Conservation (phyloP, 108 stramenopile genomes). For the Pelagomonas calceolata region DNA sequence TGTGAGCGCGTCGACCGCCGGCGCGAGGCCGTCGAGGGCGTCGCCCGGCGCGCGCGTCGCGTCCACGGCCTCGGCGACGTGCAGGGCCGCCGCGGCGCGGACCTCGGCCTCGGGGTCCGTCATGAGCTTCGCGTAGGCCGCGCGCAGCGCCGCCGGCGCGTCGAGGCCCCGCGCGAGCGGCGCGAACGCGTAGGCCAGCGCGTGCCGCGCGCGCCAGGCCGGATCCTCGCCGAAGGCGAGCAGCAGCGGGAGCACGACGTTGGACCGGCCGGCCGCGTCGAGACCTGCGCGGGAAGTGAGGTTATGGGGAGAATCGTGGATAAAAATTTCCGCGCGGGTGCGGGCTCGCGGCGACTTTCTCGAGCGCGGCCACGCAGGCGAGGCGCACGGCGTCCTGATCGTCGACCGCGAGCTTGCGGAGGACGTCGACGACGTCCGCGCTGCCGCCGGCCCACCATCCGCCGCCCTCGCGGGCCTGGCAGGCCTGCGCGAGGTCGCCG, state of each 20-base stretch:
- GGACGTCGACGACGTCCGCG: constrained; percentile 50
- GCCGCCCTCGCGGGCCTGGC: not conserved
- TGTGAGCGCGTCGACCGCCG: constrained; percentile 28
- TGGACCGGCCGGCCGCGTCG: constrained; percentile 33
- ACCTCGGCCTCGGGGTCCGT: constrained; percentile 89
- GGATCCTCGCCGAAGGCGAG: constrained; percentile 74
- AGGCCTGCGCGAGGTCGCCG: constrained; percentile 48
- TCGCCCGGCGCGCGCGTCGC: constrained; percentile 5
- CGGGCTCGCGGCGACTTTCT: no score
- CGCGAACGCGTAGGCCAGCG: constrained; percentile 74
- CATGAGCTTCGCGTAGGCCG: constrained; percentile 71
- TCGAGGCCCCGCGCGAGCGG: constrained; percentile 55
- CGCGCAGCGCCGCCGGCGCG: constrained; percentile 55
- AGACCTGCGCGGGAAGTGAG: no score
- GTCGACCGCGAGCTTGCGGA: constrained; percentile 64
- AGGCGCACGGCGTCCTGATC: constrained; percentile 91
- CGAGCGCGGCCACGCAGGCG: constrained; percentile 78
- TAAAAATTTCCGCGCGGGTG: constrained; percentile 78
- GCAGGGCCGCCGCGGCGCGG: constrained; percentile 75
- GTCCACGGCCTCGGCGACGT: constrained; percentile 59
- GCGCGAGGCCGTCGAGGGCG: constrained; percentile 18
- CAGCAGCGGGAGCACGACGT: constrained; percentile 60
- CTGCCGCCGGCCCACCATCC: not conserved
- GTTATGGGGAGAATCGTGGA: no score
- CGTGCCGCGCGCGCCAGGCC: constrained; percentile 90